Evolutionary conservation across 441 rosid species (phyloP).

Genomic region (Eruca vesicaria): DNA sequence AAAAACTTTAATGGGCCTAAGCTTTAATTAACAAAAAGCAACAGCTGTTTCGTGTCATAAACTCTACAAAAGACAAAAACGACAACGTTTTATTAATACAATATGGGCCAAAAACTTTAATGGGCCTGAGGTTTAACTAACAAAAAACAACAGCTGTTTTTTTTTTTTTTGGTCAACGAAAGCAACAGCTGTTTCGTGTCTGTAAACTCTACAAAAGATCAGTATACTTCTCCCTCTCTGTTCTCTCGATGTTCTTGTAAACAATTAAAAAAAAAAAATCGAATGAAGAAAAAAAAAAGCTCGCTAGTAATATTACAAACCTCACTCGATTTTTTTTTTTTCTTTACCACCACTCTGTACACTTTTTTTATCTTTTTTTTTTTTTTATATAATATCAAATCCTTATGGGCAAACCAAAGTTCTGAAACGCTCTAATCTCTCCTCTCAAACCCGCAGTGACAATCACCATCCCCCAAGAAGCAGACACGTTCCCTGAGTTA

Average conservation of each 20-base stretch:
- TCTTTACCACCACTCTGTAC: conserved; percentile 33
- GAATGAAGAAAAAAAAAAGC: background rate
- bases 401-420: conserved; percentile 91
- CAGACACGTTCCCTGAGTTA: conserved; percentile 28
- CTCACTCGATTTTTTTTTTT: conserved; percentile 34
- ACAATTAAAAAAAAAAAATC: background rate
- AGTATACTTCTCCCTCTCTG: conserved; percentile 13
- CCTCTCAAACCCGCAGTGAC: conserved; percentile 90
- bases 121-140: conserved; percentile 8
- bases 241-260: conserved; percentile 5
- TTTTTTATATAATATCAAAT: conserved; percentile 23
- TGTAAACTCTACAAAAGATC: conserved; percentile 32
- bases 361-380: background rate
- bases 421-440: conserved; percentile 82
- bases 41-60: conserved; percentile 25
- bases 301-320: conserved; percentile 24
- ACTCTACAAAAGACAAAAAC: conserved; percentile 31
- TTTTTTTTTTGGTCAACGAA: no score
- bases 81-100: no score
- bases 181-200: conserved; percentile 5
- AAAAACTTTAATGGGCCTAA: conserved; percentile 10
- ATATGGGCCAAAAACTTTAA: no score
- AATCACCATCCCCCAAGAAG: conserved; percentile 83
- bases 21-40: background rate
- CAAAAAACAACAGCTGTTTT: background rate